A percentile compares a stretch with the other conserved stretches of the same genome.
Conservation (phyloP, 208 protist species). For the Acanthamoeba royreba region DNA sequence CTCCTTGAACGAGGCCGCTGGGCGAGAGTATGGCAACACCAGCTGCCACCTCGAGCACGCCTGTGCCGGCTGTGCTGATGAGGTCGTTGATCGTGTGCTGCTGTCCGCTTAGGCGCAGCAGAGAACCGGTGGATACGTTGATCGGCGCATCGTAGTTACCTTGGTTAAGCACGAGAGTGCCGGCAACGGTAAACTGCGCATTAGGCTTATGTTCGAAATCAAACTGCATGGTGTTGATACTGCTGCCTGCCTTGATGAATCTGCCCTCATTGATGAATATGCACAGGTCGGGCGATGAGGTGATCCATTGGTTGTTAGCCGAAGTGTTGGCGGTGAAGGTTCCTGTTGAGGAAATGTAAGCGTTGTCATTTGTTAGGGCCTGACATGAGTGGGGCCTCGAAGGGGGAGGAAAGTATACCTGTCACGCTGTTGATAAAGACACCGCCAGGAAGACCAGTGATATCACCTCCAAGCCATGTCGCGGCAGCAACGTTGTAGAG, state of each 20-base stretch:
- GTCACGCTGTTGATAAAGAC: constrained; percentile 32
- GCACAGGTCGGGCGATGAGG: not conserved
- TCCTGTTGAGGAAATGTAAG: too few relatives aligned
- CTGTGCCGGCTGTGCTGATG: not conserved
- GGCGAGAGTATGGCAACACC: not conserved
- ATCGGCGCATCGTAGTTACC: not conserved
- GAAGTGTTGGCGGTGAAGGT: not conserved
- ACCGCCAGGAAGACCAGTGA: not conserved
- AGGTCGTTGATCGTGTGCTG: not conserved
- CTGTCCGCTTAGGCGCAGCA: not conserved
- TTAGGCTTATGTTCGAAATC: not conserved
- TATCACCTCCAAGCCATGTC: not conserved
- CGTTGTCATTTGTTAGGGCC: too few relatives aligned
- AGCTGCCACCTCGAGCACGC: not conserved
- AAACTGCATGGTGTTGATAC: not conserved
- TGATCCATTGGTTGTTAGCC: not conserved
- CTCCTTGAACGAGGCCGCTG: not conserved
- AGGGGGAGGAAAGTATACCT: too few relatives aligned
- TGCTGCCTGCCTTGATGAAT: too few relatives aligned
- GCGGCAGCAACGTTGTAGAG: constrained; percentile 6
- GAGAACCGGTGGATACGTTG: not conserved
- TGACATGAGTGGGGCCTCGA: too few relatives aligned
- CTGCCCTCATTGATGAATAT: too few relatives aligned
- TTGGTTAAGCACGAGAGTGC: too few relatives aligned
- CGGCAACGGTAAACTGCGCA: not conserved